Evolutionary conservation across 768 basidiomycete genomes (phyloP).

Genomic region (Boletus reticuloceps): DNA sequence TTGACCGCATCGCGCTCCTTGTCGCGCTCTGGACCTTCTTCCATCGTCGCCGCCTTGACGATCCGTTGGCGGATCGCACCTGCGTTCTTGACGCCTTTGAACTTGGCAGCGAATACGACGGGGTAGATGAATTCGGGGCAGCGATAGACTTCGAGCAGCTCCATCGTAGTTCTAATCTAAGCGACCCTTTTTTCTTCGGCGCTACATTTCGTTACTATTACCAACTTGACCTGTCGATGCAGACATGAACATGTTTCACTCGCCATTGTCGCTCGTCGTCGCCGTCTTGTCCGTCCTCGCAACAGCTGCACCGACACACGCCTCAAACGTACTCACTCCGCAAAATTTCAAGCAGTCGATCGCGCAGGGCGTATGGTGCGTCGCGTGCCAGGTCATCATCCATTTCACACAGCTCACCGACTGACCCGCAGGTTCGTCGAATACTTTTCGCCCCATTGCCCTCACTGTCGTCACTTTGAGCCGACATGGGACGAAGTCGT

Average conservation of each 20-base stretch:
- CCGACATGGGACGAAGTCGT: constrained; percentile 80
- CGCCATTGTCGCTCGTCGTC: constrained; percentile 28
- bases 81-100: constrained; percentile 64
- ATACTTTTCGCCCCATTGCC: constrained; percentile 84
- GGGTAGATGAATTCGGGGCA: constrained; percentile 52
- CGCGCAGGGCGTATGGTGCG: constrained; percentile 58
- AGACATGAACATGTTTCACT: not conserved
- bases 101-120: constrained; percentile 61
- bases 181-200: not conserved
- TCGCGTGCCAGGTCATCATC: not conserved
- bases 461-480: constrained; percentile 74
- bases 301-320: constrained; percentile 34
- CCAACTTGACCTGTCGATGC: not conserved
- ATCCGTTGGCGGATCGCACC: constrained; percentile 61
- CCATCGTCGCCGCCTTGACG: constrained; percentile 60
- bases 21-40: constrained; percentile 58
- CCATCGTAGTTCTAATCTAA: constrained; percentile 13
- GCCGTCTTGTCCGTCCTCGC: constrained; percentile 29
- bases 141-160: constrained; percentile 51
- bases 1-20: constrained; percentile 74
- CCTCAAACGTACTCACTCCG: constrained; percentile 46
- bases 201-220: too few species aligned
- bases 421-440: constrained; percentile 62
- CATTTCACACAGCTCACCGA: too few species aligned
- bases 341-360: constrained; percentile 56